These are phyloP conservation scores for Solanum chiquidenum DNA, from an alignment of 257 asterid species.

Conservation along the genomic window DNA sequence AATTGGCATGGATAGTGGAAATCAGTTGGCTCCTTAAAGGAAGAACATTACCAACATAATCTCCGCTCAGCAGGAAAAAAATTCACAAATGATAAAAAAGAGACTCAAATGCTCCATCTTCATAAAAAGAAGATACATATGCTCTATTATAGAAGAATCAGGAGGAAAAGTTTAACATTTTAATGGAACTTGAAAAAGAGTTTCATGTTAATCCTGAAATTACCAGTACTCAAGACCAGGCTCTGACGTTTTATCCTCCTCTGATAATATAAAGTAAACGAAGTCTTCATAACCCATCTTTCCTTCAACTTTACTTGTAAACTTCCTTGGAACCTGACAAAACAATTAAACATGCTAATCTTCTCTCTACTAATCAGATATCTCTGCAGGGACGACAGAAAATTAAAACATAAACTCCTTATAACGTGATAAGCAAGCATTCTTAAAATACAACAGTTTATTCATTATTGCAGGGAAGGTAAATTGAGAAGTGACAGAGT, in stretches of 20 bases:
- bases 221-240: constrained; percentile 98
- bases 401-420: neutral
- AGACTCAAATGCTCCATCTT: neutral
- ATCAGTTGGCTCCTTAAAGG: neutral
- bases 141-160: neutral
- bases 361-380: neutral
- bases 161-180: neutral
- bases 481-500: constrained; percentile 1
- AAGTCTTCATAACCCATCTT: constrained; percentile 99
- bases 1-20: neutral
- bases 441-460: neutral
- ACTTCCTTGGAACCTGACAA: constrained; percentile 84
- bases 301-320: constrained; percentile 96
- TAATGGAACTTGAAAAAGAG: neutral
- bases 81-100: neutral
- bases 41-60: neutral
- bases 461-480: constrained; percentile 12
- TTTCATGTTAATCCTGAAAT: constrained; percentile 8
- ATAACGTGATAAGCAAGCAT: neutral
- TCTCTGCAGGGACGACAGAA: neutral
- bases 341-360: neutral
- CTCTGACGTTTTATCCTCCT: constrained; percentile 98
- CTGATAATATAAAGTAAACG: constrained; percentile 91
- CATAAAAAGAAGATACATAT: neutral
- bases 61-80: neutral